Percentiles rank a stretch among this genome's conserved stretches.
phyloP scores from a whole-genome alignment of 2,329 filamentous ascomycete genomes.

The Ophiostoma angusticollis region DNA sequence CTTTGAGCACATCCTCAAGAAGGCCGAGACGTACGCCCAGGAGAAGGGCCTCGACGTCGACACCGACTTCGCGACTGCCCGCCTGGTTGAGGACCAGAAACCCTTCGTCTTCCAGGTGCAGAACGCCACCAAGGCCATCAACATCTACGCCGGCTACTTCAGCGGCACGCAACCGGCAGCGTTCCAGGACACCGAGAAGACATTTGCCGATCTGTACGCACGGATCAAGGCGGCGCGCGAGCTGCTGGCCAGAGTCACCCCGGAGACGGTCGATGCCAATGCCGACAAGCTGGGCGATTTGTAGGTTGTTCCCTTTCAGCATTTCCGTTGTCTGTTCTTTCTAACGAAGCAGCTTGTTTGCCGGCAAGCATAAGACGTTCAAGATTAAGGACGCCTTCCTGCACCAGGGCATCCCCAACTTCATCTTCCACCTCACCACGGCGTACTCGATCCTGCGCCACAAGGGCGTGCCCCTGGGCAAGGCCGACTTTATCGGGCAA shows the following conservation, averaged over 20 bases:
- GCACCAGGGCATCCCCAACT: conserved; percentile 38
- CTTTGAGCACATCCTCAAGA: conserved; percentile 20
- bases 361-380: too few species aligned
- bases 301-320: neutral
- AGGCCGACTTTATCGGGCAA: conserved; percentile 35
- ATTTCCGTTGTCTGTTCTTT: neutral
- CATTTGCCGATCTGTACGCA: conserved; percentile 21
- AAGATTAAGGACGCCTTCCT: conserved; percentile 27
- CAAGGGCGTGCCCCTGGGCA: conserved; percentile 45
- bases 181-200: conserved; percentile 20
- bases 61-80: conserved; percentile 15
- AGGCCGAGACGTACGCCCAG: conserved; percentile 20
- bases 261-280: conserved; percentile 16
- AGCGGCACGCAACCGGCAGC: conserved; percentile 13
- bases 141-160: conserved; percentile 18
- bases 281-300: conserved; percentile 13
- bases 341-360: conserved; percentile 5
- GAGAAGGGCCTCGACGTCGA: conserved; percentile 18
- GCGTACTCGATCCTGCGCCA: conserved; percentile 44
- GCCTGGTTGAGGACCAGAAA: conserved; percentile 23
- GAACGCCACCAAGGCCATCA: conserved; percentile 18
- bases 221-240: conserved; percentile 19
- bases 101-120: conserved; percentile 26
- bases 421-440: conserved; percentile 45
- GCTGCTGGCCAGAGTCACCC: conserved; percentile 19